Percentiles rank a stretch among this genome's conserved stretches.
Evolutionary conservation across 2,329 filamentous ascomycete species (phyloP).

Genomic region (Aspergillus arachidicola): DNA sequence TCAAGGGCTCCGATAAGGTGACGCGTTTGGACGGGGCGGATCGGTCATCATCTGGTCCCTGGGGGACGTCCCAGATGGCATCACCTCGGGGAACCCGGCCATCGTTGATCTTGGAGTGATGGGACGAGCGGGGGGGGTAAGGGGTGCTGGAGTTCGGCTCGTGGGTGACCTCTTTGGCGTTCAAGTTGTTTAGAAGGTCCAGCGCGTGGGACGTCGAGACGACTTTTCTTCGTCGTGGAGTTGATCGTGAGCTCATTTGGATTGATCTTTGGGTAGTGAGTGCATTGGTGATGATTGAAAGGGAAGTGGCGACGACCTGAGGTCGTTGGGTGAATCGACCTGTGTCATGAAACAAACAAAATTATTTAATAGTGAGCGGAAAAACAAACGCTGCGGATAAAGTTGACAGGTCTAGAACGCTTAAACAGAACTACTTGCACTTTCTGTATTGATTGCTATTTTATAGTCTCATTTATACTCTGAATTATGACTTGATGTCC

Average conservation of each 20-base stretch:
- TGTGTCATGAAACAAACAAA: background rate
- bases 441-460: background rate
- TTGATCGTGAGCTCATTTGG: slow-evolving; percentile 10
- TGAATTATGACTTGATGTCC: no score
- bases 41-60: slow-evolving; percentile 7
- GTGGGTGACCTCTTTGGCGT: slow-evolving; percentile 12
- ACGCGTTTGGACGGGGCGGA: background rate
- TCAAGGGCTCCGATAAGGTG: background rate
- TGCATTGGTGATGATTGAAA: background rate
- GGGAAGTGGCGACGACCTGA: background rate
- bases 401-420: background rate
- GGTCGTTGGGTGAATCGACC: background rate
- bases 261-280: background rate
- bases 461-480: no score
- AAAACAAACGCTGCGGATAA: background rate
- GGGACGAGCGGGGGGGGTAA: slow-evolving; percentile 4
- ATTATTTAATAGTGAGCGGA: background rate
- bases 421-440: background rate
- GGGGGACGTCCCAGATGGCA: slow-evolving; percentile 13
- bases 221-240: slow-evolving; percentile 17
- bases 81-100: slow-evolving; percentile 6
- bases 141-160: background rate
- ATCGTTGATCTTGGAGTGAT: background rate
- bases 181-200: slow-evolving; percentile 23
- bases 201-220: slow-evolving; percentile 19